Evolutionary conservation across 2,329 filamentous ascomycete species (phyloP).

Genomic region (Paecilomyces niveus): DNA sequence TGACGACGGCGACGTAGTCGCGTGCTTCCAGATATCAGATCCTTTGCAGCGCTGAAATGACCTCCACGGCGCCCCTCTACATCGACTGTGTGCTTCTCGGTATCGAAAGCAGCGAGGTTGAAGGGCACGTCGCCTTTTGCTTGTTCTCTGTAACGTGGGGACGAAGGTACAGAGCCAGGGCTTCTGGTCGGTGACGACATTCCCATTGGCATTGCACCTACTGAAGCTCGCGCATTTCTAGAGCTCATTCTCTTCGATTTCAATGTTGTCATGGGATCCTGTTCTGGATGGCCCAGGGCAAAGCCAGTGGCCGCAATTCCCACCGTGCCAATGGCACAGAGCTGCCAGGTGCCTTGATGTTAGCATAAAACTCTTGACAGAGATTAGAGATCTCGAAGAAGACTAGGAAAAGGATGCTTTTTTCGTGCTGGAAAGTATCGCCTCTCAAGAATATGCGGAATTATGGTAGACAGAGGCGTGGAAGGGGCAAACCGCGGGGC

Average conservation of each 20-base stretch:
- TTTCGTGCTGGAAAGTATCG: neutral
- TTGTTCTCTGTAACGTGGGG: constrained; percentile 1
- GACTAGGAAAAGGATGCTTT: neutral
- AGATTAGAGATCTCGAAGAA: neutral
- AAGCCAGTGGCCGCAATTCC: constrained; percentile 54
- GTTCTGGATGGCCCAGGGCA: constrained; percentile 48
- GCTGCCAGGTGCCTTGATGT: constrained; percentile 30
- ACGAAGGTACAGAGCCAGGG: constrained; percentile 13
- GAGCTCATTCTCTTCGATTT: constrained; percentile 19
- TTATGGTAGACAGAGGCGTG: neutral
- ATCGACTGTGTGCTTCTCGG: neutral
- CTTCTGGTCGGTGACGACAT: constrained; percentile 10
- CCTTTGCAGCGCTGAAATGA: neutral
- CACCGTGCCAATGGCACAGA: constrained; percentile 58
- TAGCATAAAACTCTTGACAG: neutral
- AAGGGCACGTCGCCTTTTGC: neutral
- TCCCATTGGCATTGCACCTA: constrained; percentile 8
- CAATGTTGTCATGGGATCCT: constrained; percentile 22
- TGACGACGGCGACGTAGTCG: constrained; percentile 29
- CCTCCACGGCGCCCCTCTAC: neutral
- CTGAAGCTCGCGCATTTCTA: constrained; percentile 13
- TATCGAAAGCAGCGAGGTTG: neutral
- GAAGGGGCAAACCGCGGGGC: neutral
- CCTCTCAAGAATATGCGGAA: neutral
- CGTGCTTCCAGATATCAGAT: constrained; percentile 1